Evolutionary conservation across 257 asterid species (phyloP).

Genomic region (Nicotiana undulata): DNA sequence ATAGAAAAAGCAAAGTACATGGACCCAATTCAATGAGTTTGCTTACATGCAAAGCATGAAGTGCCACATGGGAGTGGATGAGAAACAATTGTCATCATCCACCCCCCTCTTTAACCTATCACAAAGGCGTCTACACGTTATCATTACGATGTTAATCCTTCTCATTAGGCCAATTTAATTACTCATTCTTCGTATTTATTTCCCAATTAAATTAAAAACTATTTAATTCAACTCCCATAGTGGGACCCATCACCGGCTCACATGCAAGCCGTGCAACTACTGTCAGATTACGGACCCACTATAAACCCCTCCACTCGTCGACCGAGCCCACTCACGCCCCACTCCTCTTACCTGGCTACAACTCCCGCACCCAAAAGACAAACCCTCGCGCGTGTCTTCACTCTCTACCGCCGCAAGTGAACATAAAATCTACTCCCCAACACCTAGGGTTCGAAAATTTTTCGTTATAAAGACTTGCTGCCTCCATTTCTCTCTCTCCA

Average conservation of each 20-base stretch:
- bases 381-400: not conserved
- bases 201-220: not conserved
- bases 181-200: not conserved
- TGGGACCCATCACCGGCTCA: conserved; percentile 23
- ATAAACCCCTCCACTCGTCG: not conserved
- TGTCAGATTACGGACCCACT: conserved; percentile 24
- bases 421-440: not conserved
- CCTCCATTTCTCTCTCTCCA: not conserved
- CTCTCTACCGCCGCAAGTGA: not conserved
- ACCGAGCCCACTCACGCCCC: too few relatives aligned
- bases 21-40: conserved; percentile 2
- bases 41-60: conserved; percentile 46
- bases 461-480: not conserved
- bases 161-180: not conserved
- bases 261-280: conserved; percentile 21
- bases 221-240: not conserved
- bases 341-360: conserved; percentile 24
- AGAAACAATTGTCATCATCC: conserved; percentile 29
- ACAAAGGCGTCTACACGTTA: conserved; percentile 43
- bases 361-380: conserved; percentile 1
- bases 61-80: conserved; percentile 36
- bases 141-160: conserved; percentile 13
- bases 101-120: conserved; percentile 26
- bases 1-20: not conserved
- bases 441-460: not conserved